Percentiles rank a stretch among this genome's conserved stretches.
phyloP scores from a whole-genome alignment of 495 filamentous ascomycete genomes.

The Beverwykella pulmonaria region DNA sequence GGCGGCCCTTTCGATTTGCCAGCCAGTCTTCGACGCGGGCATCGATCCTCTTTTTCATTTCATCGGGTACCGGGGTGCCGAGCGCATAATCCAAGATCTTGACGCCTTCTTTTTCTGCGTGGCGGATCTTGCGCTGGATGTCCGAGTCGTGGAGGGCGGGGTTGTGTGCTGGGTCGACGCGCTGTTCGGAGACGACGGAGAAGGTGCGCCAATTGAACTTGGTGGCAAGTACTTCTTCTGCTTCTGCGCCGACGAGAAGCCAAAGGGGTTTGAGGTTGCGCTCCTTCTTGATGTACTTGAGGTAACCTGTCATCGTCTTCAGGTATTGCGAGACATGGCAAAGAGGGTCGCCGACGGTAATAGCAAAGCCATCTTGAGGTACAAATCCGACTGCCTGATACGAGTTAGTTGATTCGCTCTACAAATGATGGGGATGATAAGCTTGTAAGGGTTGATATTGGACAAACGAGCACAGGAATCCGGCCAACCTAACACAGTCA shows the following conservation, averaged over 20 bases:
- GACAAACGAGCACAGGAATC: too few relatives aligned
- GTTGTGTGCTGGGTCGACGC: conserved; percentile 65
- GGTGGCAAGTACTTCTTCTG: conserved; percentile 73
- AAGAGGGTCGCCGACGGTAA: conserved; percentile 79
- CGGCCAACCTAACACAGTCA: too few relatives aligned
- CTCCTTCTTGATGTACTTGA: conserved; percentile 69
- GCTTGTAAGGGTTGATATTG: too few relatives aligned
- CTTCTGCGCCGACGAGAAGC: conserved; percentile 69
- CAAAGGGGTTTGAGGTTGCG: conserved; percentile 78
- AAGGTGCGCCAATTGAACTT: conserved; percentile 81
- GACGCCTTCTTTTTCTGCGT: conserved; percentile 75
- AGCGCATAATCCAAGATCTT: conserved; percentile 68
- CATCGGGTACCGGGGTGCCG: conserved; percentile 63
- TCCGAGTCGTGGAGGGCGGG: conserved; percentile 58
- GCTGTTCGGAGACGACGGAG: conserved; percentile 82
- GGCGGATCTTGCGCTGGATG: conserved; percentile 70
- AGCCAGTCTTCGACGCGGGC: conserved; percentile 78
- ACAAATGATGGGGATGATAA: too few relatives aligned
- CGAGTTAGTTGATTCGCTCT: too few relatives aligned
- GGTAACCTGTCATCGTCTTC: conserved; percentile 69
- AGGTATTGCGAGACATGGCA: conserved; percentile 73
- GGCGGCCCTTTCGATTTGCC: conserved; percentile 71
- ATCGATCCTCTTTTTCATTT: conserved; percentile 66
- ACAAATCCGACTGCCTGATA: conserved; percentile 66
- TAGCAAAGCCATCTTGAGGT: conserved; percentile 68